phyloP scores from a whole-genome alignment of 1,284 basidiomycete genomes.

The Trichosporon coremiiforme region DNA sequence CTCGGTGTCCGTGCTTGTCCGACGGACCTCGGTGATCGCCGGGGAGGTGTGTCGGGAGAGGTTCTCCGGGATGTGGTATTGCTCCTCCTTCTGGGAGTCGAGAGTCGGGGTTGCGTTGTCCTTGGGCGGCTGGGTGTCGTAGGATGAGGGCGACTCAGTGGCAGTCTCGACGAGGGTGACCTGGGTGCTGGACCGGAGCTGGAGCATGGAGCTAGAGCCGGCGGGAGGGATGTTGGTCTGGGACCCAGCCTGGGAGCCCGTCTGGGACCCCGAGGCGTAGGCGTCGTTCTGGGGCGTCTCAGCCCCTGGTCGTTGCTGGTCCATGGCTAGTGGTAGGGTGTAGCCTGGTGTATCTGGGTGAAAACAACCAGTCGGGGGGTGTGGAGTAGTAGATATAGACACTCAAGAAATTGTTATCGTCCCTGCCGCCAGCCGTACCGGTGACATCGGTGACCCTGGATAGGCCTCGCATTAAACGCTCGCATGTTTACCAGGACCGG shows the following conservation, averaged over 20 bases:
- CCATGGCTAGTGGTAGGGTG: not conserved
- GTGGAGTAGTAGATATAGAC: slow-evolving; percentile 9
- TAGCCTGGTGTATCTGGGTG: not conserved
- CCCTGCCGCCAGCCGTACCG: not conserved
- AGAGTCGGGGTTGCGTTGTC: not conserved
- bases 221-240: not conserved
- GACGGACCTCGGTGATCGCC: slow-evolving; percentile 3
- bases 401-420: not conserved
- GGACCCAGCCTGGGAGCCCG: not conserved
- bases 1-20: slow-evolving; percentile 5
- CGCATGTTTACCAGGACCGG: not conserved
- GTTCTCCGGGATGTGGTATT: slow-evolving; percentile 5
- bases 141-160: not conserved
- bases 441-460: slow-evolving; percentile 6
- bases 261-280: not conserved
- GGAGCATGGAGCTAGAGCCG: not conserved
- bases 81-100: slow-evolving; percentile 3
- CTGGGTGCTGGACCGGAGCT: slow-evolving; percentile 14
- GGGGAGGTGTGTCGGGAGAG: slow-evolving; percentile 8
- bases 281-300: not conserved
- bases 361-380: not conserved
- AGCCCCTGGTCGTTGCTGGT: slow-evolving; percentile 7
- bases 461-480: not conserved
- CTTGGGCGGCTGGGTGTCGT: not conserved
- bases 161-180: slow-evolving; percentile 3